Percentiles rank a stretch among this genome's conserved stretches.
Conservation (phyloP, 768 basidiomycete species). For the Kwoniella pini region DNA sequence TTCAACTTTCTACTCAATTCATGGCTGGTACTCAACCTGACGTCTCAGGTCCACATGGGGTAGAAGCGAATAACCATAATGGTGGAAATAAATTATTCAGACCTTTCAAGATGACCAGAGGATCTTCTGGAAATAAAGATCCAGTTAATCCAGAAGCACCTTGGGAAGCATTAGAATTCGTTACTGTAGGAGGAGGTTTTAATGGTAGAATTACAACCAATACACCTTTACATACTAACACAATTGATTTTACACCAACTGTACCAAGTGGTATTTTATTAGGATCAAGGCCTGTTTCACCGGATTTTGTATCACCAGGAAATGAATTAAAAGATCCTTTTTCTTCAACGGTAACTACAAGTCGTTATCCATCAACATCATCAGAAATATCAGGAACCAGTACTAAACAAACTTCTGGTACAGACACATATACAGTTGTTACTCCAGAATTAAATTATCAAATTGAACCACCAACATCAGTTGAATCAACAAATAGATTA, state of each 20-base stretch:
- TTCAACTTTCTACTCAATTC: constrained; percentile 42
- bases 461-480: neutral
- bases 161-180: constrained; percentile 48
- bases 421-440: constrained; percentile 19
- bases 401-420: constrained; percentile 4
- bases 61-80: neutral
- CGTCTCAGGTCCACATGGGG: neutral
- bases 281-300: constrained; percentile 18
- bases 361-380: constrained; percentile 4
- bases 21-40: constrained; percentile 21
- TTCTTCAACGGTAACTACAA: neutral
- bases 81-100: neutral
- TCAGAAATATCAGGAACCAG: constrained; percentile 8
- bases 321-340: constrained; percentile 16
- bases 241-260: constrained; percentile 5
- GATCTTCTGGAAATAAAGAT: neutral
- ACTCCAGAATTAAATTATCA: constrained; percentile 19
- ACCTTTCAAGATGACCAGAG: constrained; percentile 6
- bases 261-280: constrained; percentile 12
- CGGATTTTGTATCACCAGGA: constrained; percentile 14
- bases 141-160: constrained; percentile 34
- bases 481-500: constrained; percentile 14
- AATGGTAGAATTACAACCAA: neutral
- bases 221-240: constrained; percentile 1
- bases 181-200: constrained; percentile 23